phyloP scores from a whole-genome alignment of 139 green algal species.

The Ettlia oleoabundans region DNA sequence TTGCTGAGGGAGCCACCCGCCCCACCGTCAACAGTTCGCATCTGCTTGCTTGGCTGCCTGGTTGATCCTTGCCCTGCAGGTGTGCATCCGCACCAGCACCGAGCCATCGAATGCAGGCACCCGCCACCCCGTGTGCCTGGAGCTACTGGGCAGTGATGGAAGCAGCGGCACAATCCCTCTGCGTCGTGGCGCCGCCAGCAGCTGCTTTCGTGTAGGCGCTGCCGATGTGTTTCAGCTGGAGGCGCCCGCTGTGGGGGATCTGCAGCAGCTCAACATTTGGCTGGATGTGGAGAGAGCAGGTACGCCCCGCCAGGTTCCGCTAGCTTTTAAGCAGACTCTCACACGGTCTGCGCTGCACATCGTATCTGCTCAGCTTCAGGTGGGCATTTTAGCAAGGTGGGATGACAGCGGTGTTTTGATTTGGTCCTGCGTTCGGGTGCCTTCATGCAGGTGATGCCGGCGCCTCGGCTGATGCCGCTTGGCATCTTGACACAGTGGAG shows the following conservation, averaged over 20 bases:
- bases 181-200: not conserved
- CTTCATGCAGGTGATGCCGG: not conserved
- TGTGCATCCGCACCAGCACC: slow-evolving; percentile 20
- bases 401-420: no score
- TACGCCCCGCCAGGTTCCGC: not conserved
- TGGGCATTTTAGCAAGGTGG: no score
- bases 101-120: slow-evolving; percentile 23
- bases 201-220: not conserved
- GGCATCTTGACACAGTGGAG: slow-evolving; percentile 20
- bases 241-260: slow-evolving; percentile 37
- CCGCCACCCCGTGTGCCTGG: slow-evolving; percentile 18
- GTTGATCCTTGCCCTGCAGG: not conserved
- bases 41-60: not conserved
- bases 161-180: not conserved
- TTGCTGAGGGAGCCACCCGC: no score
- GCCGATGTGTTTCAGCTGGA: slow-evolving; percentile 46
- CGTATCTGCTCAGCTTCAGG: no score
- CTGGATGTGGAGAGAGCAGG: not conserved
- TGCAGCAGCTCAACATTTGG: slow-evolving; percentile 42
- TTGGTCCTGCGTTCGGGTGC: no score
- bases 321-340: no score
- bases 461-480: not conserved
- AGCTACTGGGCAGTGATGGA: slow-evolving; percentile 1
- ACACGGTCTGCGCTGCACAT: no score
- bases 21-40: no score